Conservation (phyloP, 805 yeast species). For the Kodamaea neixiangensis region DNA sequence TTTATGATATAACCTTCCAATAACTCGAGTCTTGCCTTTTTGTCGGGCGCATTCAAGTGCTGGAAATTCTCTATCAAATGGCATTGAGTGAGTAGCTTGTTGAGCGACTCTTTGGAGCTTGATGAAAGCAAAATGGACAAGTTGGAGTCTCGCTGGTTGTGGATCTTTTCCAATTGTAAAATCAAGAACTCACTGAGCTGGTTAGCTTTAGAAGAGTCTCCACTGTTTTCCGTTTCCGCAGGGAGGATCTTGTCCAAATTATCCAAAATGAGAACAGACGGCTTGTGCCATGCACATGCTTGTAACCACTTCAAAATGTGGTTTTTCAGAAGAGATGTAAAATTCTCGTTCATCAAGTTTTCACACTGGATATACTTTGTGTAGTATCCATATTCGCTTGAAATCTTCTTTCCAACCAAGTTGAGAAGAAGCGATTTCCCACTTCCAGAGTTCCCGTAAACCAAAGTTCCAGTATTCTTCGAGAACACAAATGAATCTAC, state of each 20-base stretch:
- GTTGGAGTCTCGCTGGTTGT: slow-evolving; percentile 44
- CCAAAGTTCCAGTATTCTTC: slow-evolving; percentile 54
- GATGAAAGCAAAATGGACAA: slow-evolving; percentile 65
- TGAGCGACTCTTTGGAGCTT: slow-evolving; percentile 63
- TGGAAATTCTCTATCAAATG: slow-evolving; percentile 69
- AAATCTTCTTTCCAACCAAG: slow-evolving; percentile 40
- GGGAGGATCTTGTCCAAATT: slow-evolving; percentile 74
- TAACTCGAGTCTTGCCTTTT: slow-evolving; percentile 54
- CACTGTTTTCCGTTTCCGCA: slow-evolving; percentile 56
- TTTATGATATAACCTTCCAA: slow-evolving; percentile 40
- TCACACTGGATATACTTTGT: slow-evolving; percentile 57
- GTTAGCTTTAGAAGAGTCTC: slow-evolving; percentile 58
- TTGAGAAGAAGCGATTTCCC: slow-evolving; percentile 69
- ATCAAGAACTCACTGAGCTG: slow-evolving; percentile 66
- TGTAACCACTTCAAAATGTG: slow-evolving; percentile 45
- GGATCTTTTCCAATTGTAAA: slow-evolving; percentile 43
- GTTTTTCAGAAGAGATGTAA: slow-evolving; percentile 46
- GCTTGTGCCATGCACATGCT: slow-evolving; percentile 72
- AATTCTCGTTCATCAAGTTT: slow-evolving; percentile 54
- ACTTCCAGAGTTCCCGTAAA: slow-evolving; percentile 77
- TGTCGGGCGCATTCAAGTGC: slow-evolving; percentile 68
- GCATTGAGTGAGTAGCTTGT: slow-evolving; percentile 59
- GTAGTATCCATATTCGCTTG: slow-evolving; percentile 41
- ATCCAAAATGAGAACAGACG: slow-evolving; percentile 73
- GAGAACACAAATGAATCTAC: slow-evolving; percentile 43